phyloP scores from a whole-genome alignment of 805 yeast species.

The Ogataea thermomethanolica region DNA sequence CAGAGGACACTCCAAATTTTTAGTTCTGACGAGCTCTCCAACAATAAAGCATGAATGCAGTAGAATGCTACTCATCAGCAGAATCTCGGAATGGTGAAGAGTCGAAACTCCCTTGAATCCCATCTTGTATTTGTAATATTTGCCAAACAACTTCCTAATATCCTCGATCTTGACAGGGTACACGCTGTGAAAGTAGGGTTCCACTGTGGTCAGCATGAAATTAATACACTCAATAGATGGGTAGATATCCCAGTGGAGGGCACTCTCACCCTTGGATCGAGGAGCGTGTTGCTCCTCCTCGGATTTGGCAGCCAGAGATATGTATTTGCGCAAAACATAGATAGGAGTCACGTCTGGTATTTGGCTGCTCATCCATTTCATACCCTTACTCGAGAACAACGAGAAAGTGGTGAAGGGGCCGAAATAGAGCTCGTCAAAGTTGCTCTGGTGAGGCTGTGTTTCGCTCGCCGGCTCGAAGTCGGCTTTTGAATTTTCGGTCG shows the following conservation, averaged over 20 bases:
- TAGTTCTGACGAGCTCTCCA: slow-evolving; percentile 6
- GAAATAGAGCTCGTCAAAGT: slow-evolving; percentile 20
- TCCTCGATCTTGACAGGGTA: slow-evolving; percentile 3
- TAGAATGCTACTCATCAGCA: slow-evolving; percentile 31
- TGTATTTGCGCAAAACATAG: neutral
- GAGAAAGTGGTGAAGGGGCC: slow-evolving; percentile 35
- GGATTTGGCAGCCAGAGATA: neutral
- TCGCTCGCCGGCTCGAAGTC: neutral
- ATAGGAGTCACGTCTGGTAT: slow-evolving; percentile 12
- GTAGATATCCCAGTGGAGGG: neutral
- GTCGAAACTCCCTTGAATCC: slow-evolving; percentile 22
- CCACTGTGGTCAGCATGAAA: neutral
- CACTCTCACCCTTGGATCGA: neutral
- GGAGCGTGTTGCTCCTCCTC: neutral
- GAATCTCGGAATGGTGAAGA: slow-evolving; percentile 31
- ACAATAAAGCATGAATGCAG: slow-evolving; percentile 18
- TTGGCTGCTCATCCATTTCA: slow-evolving; percentile 36
- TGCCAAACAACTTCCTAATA: slow-evolving; percentile 7
- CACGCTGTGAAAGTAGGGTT: neutral
- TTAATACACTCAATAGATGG: neutral
- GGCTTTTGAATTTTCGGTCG: neutral
- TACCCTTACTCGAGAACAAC: slow-evolving; percentile 39
- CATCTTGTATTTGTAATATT: slow-evolving; percentile 26
- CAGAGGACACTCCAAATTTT: neutral
- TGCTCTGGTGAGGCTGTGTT: slow-evolving; percentile 10